These are phyloP conservation scores for Arthroderma uncinatum DNA, from an alignment of 2,329 filamentous ascomycete species.

Conservation along the genomic window DNA sequence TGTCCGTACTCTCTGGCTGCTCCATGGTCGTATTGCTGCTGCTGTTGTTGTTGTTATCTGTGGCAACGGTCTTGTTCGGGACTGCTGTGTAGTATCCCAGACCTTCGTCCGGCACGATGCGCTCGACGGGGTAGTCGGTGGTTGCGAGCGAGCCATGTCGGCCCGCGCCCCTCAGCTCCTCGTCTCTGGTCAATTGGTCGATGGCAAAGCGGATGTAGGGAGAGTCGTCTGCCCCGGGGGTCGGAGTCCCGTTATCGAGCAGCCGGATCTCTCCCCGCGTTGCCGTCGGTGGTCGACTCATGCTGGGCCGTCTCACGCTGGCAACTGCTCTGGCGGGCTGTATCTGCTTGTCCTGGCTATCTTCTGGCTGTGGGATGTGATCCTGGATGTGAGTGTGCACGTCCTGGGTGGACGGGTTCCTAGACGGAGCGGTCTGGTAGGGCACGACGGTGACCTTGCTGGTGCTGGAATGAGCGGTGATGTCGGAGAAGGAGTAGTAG, in stretches of 20 bases:
- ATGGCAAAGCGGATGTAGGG: slow-evolving; percentile 86
- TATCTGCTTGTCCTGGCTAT: not conserved
- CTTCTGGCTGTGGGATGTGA: slow-evolving; percentile 13
- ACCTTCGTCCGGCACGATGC: slow-evolving; percentile 39
- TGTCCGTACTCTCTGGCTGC: slow-evolving; percentile 27
- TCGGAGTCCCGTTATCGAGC: slow-evolving; percentile 39
- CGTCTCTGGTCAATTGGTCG: slow-evolving; percentile 69
- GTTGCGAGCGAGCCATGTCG: slow-evolving; percentile 38
- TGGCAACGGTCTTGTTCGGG: slow-evolving; percentile 7
- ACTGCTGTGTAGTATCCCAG: slow-evolving; percentile 34
- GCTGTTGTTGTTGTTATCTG: not conserved
- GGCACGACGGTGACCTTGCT: slow-evolving; percentile 31
- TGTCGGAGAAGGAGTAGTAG: slow-evolving; percentile 39
- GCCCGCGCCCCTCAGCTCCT: slow-evolving; percentile 48
- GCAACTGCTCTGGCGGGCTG: not conserved
- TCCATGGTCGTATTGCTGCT: not conserved
- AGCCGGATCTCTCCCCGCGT: slow-evolving; percentile 5
- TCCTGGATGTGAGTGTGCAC: slow-evolving; percentile 17
- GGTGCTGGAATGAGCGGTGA: slow-evolving; percentile 27
- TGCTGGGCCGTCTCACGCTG: not conserved
- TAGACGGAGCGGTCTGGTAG: slow-evolving; percentile 37
- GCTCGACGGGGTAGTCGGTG: slow-evolving; percentile 39
- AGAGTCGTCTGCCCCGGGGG: slow-evolving; percentile 70
- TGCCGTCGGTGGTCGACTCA: slow-evolving; percentile 3
- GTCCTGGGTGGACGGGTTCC: slow-evolving; percentile 17